Evolutionary conservation across 805 yeast genomes (phyloP).

Genomic region (Cephaloascus fragrans): DNA sequence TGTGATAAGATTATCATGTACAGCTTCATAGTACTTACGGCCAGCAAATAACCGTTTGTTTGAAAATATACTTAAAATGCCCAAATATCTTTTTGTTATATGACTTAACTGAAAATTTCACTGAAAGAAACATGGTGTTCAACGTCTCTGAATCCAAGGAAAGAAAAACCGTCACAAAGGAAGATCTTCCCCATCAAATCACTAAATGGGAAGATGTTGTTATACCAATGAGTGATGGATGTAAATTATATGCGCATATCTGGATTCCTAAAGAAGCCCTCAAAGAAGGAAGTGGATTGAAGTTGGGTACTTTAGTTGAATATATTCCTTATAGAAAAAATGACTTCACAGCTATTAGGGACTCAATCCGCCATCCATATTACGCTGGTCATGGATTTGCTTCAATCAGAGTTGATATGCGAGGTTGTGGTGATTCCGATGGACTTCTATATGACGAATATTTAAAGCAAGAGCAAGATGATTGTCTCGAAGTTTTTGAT

Average conservation of each 20-base stretch:
- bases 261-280: conserved; percentile 29
- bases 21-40: no score
- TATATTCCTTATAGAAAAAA: conserved; percentile 36
- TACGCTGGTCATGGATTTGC: conserved; percentile 38
- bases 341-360: conserved; percentile 34
- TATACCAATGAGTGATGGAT: conserved; percentile 29
- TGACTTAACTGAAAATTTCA: no score
- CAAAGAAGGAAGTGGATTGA: no score
- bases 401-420: conserved; percentile 34
- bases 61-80: no score
- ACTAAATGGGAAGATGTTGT: conserved; percentile 22
- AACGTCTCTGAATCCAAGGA: conserved; percentile 25
- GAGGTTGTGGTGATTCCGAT: conserved; percentile 35
- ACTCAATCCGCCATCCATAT: conserved; percentile 33
- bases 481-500: conserved; percentile 29
- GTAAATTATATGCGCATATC: conserved; percentile 25
- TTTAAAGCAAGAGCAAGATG: conserved; percentile 32
- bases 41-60: no score
- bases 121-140: conserved; percentile 23
- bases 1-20: no score
- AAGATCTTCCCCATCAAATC: conserved; percentile 16
- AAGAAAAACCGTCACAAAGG: conserved; percentile 11
- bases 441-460: conserved; percentile 31
- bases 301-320: conserved; percentile 30
- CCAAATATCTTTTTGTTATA: no score